These are phyloP conservation scores for Epichloe gansuensis DNA, from an alignment of 2,329 filamentous ascomycete genomes.

Conservation along the genomic window DNA sequence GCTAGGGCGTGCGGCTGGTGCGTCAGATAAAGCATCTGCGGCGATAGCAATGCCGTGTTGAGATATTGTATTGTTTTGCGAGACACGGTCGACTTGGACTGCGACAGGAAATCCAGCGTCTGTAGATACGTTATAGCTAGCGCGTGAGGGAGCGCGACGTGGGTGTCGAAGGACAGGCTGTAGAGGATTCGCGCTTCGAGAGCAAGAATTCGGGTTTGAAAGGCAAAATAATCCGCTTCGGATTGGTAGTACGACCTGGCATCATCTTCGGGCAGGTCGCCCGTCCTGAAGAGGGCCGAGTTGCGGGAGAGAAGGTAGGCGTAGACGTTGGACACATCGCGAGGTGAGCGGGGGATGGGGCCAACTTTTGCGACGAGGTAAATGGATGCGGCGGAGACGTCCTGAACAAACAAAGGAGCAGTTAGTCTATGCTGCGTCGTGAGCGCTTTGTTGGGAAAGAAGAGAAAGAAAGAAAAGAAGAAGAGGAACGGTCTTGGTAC, in stretches of 20 bases:
- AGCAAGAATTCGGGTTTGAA: constrained; percentile 52
- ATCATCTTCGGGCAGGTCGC: constrained; percentile 22
- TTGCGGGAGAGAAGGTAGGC: constrained; percentile 58
- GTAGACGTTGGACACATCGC: constrained; percentile 76
- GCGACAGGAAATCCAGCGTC: constrained; percentile 57
- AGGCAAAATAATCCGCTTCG: constrained; percentile 56
- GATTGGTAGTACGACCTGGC: constrained; percentile 53
- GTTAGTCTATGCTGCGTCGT: not conserved
- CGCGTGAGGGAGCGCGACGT: constrained; percentile 74
- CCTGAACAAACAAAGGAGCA: constrained; percentile 30
- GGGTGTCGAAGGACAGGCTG: constrained; percentile 66
- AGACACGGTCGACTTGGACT: constrained; percentile 40
- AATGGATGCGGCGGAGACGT: constrained; percentile 67
- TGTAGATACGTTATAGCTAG: constrained; percentile 88
- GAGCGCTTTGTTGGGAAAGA: not conserved
- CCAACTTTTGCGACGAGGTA: constrained; percentile 79
- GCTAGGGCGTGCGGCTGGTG: constrained; percentile 81
- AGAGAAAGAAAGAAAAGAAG: not conserved
- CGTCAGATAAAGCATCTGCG: constrained; percentile 81
- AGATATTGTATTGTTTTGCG: constrained; percentile 60
- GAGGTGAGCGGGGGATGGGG: constrained; percentile 58
- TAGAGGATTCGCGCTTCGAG: constrained; percentile 67
- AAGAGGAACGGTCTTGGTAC: constrained; percentile 18
- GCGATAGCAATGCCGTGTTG: constrained; percentile 75
- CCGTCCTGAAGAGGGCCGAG: constrained; percentile 39